These are phyloP conservation scores for Graphiopsis chlorocephala DNA, from an alignment of 2,329 filamentous ascomycete species.

Conservation along the genomic window DNA sequence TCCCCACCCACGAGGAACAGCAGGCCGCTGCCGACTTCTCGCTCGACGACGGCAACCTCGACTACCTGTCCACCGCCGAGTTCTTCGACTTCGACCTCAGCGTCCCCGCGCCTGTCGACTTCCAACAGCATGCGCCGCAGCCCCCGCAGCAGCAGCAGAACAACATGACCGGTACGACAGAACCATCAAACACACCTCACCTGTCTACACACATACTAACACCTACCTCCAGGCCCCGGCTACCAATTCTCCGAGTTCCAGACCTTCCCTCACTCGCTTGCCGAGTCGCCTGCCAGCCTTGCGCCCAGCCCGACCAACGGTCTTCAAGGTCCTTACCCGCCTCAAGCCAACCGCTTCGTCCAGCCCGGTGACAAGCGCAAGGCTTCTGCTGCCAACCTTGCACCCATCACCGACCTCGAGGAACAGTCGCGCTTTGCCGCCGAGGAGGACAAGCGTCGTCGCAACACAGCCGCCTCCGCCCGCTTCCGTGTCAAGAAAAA, in stretches of 20 bases:
- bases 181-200: background rate
- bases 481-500: constrained; percentile 57
- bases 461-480: constrained; percentile 53
- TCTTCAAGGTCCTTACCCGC: constrained; percentile 29
- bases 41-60: constrained; percentile 53
- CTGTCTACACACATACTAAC: background rate
- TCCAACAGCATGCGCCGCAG: constrained; percentile 14
- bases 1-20: constrained; percentile 62
- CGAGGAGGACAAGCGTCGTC: constrained; percentile 53
- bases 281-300: constrained; percentile 26
- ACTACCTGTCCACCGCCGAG: constrained; percentile 56
- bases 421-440: constrained; percentile 47
- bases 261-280: constrained; percentile 32
- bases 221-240: constrained; percentile 30
- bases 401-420: constrained; percentile 39
- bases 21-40: constrained; percentile 55
- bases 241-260: constrained; percentile 49
- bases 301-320: constrained; percentile 28
- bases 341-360: constrained; percentile 19
- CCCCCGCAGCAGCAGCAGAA: constrained; percentile 12
- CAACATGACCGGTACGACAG: constrained; percentile 13
- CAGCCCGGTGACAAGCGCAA: constrained; percentile 47
- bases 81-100: constrained; percentile 65
- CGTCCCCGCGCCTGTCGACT: constrained; percentile 9
- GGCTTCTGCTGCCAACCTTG: constrained; percentile 35